A percentile compares a stretch with the other conserved stretches of the same genome.
phyloP scores from a whole-genome alignment of 2,329 filamentous ascomycete genomes.

The Penicillium sclerotigenum region DNA sequence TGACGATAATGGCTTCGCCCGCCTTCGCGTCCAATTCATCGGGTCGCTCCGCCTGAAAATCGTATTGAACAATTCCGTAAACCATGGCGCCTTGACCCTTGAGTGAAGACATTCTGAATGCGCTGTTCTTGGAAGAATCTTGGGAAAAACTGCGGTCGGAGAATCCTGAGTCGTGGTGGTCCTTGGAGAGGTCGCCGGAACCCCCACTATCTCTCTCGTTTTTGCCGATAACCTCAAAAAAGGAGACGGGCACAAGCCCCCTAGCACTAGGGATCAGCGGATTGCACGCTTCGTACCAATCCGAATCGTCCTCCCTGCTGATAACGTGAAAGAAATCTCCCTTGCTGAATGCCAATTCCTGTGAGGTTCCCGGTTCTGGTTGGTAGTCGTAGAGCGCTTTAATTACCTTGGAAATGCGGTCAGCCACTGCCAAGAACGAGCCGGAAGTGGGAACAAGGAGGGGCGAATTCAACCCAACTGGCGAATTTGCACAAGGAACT shows the following conservation, averaged over 20 bases:
- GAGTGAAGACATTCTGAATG: conserved; percentile 45
- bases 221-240: conserved; percentile 89
- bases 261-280: conserved; percentile 78
- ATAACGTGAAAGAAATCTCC: conserved; percentile 99
- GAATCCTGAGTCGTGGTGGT: conserved; percentile 84
- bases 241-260: conserved; percentile 88
- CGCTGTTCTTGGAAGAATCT: conserved; percentile 29
- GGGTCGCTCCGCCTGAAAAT: conserved; percentile 91
- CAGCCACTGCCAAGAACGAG: conserved; percentile 24
- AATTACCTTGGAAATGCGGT: conserved; percentile 67
- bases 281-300: conserved; percentile 99
- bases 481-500: conserved; percentile 24
- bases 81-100: conserved; percentile 75
- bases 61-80: conserved; percentile 94
- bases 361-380: conserved; percentile 58
- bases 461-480: not conserved
- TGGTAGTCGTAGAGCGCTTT: conserved; percentile 93
- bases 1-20: conserved; percentile 95
- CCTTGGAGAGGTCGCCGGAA: conserved; percentile 53
- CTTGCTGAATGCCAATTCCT: conserved; percentile 86
- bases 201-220: conserved; percentile 84
- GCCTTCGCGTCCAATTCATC: conserved; percentile 94
- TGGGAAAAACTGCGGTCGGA: conserved; percentile 54
- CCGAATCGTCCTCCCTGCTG: conserved; percentile 84
- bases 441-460: conserved; percentile 7